Percentiles rank a stretch among this genome's conserved stretches.
Evolutionary conservation across 345 rosid genomes (phyloP).

Genomic region (Lepidium sativum): DNA sequence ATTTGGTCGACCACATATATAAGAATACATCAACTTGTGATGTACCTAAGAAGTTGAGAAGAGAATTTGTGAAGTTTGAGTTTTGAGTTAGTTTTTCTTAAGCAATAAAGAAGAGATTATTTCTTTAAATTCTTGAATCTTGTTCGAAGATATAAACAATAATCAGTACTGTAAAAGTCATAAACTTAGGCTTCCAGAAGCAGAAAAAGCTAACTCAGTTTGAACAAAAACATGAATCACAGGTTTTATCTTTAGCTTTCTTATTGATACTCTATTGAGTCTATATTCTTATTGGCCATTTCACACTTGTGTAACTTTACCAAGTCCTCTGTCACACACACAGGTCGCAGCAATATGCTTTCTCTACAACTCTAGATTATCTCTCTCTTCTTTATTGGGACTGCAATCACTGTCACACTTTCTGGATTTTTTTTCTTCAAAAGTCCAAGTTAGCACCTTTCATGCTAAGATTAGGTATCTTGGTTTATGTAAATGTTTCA

Average conservation of each 20-base stretch:
- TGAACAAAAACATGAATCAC: constrained; percentile 3
- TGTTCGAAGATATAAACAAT: too few species aligned
- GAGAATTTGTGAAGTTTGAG: too few species aligned
- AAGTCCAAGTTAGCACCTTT: constrained; percentile 2
- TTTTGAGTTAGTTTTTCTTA: too few species aligned
- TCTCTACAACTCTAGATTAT: background rate
- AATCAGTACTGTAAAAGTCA: constrained; percentile 5
- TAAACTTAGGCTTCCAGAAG: constrained; percentile 1
- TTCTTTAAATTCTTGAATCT: too few species aligned
- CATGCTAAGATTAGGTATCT: constrained; percentile 6
- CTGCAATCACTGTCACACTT: constrained; percentile 18
- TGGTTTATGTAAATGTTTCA: constrained; percentile 11
- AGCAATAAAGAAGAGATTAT: too few species aligned
- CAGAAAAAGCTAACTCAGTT: constrained; percentile 1
- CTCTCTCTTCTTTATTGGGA: constrained; percentile 12
- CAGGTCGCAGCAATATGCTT: constrained; percentile 7
- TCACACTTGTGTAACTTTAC: constrained; percentile 2
- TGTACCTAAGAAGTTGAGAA: too few species aligned
- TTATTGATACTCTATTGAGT: background rate
- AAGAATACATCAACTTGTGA: too few species aligned
- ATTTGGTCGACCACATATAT: too few species aligned
- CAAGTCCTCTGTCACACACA: background rate
- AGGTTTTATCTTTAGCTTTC: constrained; percentile 2
- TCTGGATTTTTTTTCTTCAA: constrained; percentile 1
- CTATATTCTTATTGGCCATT: background rate